These are phyloP conservation scores for Geosmithia morbida DNA, from an alignment of 2,329 filamentous ascomycete genomes.

Conservation along the genomic window DNA sequence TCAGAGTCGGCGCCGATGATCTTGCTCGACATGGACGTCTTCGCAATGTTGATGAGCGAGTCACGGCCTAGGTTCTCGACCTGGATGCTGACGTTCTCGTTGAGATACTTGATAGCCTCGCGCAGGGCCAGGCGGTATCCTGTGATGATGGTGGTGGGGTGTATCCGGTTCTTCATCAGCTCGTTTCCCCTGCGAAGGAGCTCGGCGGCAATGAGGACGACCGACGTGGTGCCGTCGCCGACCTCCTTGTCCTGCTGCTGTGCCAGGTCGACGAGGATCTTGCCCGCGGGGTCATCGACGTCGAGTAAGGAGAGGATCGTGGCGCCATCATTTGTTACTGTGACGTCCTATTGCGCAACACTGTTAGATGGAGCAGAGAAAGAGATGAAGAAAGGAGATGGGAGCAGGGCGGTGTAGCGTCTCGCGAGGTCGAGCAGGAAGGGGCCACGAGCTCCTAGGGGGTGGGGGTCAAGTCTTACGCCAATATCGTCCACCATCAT, in stretches of 20 bases:
- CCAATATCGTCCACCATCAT: conserved; percentile 99
- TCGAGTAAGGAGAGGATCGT: conserved; percentile 92
- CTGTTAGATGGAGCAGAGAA: not conserved
- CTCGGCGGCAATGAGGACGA: conserved; percentile 93
- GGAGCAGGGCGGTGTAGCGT: conserved; percentile 1
- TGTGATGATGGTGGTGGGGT: conserved; percentile 98
- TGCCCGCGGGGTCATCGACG: conserved; percentile 94
- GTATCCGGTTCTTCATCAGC: conserved; percentile 99
- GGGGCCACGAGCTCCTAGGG: not conserved
- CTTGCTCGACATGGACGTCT: conserved; percentile 98
- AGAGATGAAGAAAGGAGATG: not conserved
- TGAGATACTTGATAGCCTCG: conserved; percentile 97
- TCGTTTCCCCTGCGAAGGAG: conserved; percentile 89
- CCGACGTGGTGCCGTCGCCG: conserved; percentile 93
- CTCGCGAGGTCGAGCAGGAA: not conserved
- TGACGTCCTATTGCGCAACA: conserved; percentile 57
- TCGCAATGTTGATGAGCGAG: conserved; percentile 86
- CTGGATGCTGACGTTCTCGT: conserved; percentile 93
- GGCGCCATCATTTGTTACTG: conserved; percentile 95
- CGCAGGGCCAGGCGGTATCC: conserved; percentile 90
- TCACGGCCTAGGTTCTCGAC: conserved; percentile 85
- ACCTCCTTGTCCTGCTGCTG: conserved; percentile 99
- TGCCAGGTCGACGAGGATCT: conserved; percentile 93
- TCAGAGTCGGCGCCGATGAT: conserved; percentile 93
- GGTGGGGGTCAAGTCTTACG: conserved; percentile 31